phyloP scores from a whole-genome alignment of 331 rosid species.

The Quercus tomentella region DNA sequence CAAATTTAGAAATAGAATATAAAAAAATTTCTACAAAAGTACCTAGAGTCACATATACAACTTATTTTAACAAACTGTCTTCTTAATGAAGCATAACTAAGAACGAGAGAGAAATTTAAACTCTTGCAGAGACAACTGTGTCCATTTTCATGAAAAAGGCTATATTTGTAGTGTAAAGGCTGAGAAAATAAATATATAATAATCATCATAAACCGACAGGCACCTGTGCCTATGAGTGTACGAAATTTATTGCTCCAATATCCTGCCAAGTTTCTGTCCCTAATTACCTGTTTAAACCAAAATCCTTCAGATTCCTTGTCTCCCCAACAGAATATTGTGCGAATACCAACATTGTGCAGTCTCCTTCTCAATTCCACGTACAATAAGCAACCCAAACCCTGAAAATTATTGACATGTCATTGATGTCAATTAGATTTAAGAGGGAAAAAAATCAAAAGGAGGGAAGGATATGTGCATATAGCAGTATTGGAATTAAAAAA shows the following conservation, averaged over 20 bases:
- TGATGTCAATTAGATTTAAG: background rate
- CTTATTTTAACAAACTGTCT: background rate
- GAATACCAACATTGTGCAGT: conserved; percentile 70
- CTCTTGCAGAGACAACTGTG: background rate
- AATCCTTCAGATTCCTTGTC: conserved; percentile 91
- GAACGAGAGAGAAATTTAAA: background rate
- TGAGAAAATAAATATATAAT: background rate
- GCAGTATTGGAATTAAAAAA: conserved; percentile 6
- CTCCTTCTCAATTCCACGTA: conserved; percentile 63
- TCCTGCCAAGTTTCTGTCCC: conserved; percentile 9
- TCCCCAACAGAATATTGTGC: conserved; percentile 86
- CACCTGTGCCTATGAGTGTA: conserved; percentile 2
- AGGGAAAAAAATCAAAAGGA: background rate
- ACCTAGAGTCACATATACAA: background rate
- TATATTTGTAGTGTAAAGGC: background rate
- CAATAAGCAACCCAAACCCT: conserved; percentile 75
- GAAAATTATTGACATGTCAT: conserved; percentile 16
- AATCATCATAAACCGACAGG: background rate
- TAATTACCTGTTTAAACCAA: conserved; percentile 82
- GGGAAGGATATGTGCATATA: background rate
- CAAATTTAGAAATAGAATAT: background rate
- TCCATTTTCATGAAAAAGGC: background rate
- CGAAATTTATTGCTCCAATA: conserved; percentile 4
- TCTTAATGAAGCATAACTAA: background rate
- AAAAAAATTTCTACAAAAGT: background rate